Base-by-base conservation (phyloP, 2,329 filamentous ascomycete species). In the Pseudocercospora crystallina region DNA sequence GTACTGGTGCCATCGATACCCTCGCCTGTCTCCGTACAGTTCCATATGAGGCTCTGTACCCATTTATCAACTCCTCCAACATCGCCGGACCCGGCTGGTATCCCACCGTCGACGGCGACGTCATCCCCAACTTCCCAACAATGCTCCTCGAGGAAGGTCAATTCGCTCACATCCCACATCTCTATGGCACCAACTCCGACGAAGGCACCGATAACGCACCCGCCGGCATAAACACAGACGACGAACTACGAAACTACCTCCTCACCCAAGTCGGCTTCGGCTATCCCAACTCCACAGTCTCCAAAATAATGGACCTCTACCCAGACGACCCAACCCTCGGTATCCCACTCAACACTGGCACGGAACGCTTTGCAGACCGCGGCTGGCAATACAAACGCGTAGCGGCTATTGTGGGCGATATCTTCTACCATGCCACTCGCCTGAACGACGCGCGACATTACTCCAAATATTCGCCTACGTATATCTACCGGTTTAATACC, bases 141-240 rank as follows among this genome's bases (percentile, higher is more conserved):
- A 64, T 75, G 5, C 79, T 84, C 55, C 70, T 88, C 5, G 68
- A 71, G 1, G 64, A 75, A 5, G 83, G 82, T 40, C 75, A 76
- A n/a, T 86, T 87, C 57, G 79, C 85, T 43, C 76, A 81, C 41
- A 80, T 87, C 0, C 60, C 64, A 1, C 77, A 87, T 35, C 73
- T 89, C 5, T 71, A 77, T 29, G 85, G 85, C 32, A 78, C 77
- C 26, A 87, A 86, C 64, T 78, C 77, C 1, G 85, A 88, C 58
- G 85, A 89, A 65, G 85, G 83, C 4, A 78, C 78, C 0, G 72
- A 72, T 1, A 85, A 85, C 60, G 77, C 74, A 0, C 73, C 76
- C 5, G 78, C 76, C 9, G 76, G 85, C 52, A 79, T 77, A 2
- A 78, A 75, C 12, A 70, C 68, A 17, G 56, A 64, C 43, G 52